Evolutionary conservation across 768 basidiomycete genomes (phyloP).

Genomic region (Phanerodontia chrysosporium): DNA sequence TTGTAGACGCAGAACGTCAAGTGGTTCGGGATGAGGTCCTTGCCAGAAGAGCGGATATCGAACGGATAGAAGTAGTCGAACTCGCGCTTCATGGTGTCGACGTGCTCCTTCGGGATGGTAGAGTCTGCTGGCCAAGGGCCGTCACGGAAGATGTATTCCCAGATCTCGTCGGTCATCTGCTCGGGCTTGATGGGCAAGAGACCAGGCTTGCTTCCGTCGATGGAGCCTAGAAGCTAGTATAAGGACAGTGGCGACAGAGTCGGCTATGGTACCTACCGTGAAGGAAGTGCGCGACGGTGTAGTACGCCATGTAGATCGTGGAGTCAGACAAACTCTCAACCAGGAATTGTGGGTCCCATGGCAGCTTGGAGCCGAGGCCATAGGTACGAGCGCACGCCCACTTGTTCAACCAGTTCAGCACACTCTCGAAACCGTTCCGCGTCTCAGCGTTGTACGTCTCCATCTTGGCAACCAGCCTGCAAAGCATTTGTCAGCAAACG

Average conservation of each 20-base stretch:
- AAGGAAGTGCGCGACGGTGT: constrained; percentile 87
- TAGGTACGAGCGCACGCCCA: constrained; percentile 99
- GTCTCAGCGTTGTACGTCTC: constrained; percentile 91
- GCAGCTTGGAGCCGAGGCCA: constrained; percentile 90
- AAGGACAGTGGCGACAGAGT: not conserved
- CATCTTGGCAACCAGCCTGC: constrained; percentile 78
- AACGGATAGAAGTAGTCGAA: constrained; percentile 98
- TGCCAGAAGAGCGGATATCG: constrained; percentile 96
- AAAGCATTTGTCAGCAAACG: not conserved
- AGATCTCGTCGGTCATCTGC: constrained; percentile 96
- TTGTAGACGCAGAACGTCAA: constrained; percentile 92
- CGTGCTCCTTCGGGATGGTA: constrained; percentile 70
- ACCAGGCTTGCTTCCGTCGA: constrained; percentile 78
- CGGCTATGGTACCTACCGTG: constrained; percentile 56
- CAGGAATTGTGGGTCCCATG: constrained; percentile 95
- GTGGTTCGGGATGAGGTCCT: constrained; percentile 95
- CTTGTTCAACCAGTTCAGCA: constrained; percentile 91
- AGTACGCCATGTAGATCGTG: constrained; percentile 98
- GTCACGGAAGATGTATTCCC: constrained; percentile 88
- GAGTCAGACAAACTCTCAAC: constrained; percentile 97
- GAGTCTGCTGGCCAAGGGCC: constrained; percentile 70
- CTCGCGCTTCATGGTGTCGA: constrained; percentile 81
- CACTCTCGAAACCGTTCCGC: constrained; percentile 85
- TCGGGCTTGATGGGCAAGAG: constrained; percentile 82
- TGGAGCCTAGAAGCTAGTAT: constrained; percentile 43